A percentile compares a stretch with the other conserved stretches of the same genome.
phyloP scores from a whole-genome alignment of 1,284 basidiomycete genomes.

The Singerocomus rubriflavus region DNA sequence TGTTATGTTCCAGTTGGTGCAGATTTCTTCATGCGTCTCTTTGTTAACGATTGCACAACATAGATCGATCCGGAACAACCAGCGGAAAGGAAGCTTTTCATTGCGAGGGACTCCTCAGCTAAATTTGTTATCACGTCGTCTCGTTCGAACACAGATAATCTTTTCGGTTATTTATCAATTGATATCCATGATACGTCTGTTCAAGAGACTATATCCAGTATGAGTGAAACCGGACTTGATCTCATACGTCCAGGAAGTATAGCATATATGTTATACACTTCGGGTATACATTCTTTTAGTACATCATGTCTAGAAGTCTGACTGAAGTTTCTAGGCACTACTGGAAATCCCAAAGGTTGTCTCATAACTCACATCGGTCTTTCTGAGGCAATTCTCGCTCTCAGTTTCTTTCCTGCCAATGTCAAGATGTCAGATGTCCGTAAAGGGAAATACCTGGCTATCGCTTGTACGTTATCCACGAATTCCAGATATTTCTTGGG shows the following conservation, averaged over 20 bases:
- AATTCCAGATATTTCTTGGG: not conserved
- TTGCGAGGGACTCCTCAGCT: constrained; percentile 44
- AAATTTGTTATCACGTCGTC: constrained; percentile 42
- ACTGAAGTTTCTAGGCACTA: constrained; percentile 40
- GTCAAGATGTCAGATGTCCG: constrained; percentile 37
- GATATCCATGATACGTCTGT: constrained; percentile 30
- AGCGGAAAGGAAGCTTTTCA: constrained; percentile 45
- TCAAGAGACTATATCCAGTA: constrained; percentile 27
- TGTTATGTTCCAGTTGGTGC: constrained; percentile 51
- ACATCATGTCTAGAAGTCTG: not conserved
- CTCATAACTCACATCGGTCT: constrained; percentile 47
- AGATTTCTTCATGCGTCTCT: constrained; percentile 21
- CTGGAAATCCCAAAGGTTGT: constrained; percentile 57
- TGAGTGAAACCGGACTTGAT: constrained; percentile 33
- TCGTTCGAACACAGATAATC: constrained; percentile 21
- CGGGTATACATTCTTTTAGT: constrained; percentile 33
- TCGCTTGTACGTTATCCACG: constrained; percentile 39
- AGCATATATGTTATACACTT: constrained; percentile 53
- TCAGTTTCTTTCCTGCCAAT: constrained; percentile 39
- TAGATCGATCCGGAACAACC: constrained; percentile 56
- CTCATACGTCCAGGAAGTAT: constrained; percentile 34
- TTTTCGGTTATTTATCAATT: constrained; percentile 35
- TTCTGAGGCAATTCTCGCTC: constrained; percentile 41
- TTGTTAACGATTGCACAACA: not conserved
- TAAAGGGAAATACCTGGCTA: constrained; percentile 41